Base-by-base conservation (phyloP, 495 filamentous ascomycete species). In the Patellaria atrata region DNA sequence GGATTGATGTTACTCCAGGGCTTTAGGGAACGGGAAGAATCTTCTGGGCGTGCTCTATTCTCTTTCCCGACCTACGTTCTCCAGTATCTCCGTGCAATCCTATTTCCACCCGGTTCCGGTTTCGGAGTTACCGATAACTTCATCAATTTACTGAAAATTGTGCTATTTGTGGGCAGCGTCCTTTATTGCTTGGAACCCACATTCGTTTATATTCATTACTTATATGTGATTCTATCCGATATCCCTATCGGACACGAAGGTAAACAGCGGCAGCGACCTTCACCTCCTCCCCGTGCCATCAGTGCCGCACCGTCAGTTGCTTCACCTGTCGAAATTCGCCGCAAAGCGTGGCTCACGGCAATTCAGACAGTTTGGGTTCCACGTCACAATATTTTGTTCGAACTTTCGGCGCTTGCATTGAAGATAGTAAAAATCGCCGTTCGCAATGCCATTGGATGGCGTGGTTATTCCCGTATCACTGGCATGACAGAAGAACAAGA, bases 311-410 rank as follows among this genome's bases (percentile, higher is more conserved):
- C 77, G 1, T 82, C 80, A 2, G 62, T 80, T 10, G 77, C 81
- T 10, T 86, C 84, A 2, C 75, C 87, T 5, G 77, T 87, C 32
- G 79, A 87, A 41, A 82, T 91, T 33, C 76, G 85, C 32, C 71
- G 77, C 40, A 80, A 82, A 50, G 87, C 87, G 19, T 94, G 87
- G 85, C 72, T 93, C 31, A 94, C 87, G 2, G 86, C 87, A 3
- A 76, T 94, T 40, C 87, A 94, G 58, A 83, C 80, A 14, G 82
- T 93, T 10, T 91, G 85, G 64, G 79, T 96, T n/a, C 87, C 87
- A 13, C 72, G 76, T 9, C 82, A 92, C 51, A 75, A 74, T 31
- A 82, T 93, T 49, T 65, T 82, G 44, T 73, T 85, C 12, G 87
- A 94, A 53, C 75, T 81, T 40, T 75, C 77, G 11, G 86, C 86